Evolutionary conservation across 345 rosid species (phyloP), one percentile per base, ranked within the genome.

Genomic region (Citropsis articulata): DNA sequence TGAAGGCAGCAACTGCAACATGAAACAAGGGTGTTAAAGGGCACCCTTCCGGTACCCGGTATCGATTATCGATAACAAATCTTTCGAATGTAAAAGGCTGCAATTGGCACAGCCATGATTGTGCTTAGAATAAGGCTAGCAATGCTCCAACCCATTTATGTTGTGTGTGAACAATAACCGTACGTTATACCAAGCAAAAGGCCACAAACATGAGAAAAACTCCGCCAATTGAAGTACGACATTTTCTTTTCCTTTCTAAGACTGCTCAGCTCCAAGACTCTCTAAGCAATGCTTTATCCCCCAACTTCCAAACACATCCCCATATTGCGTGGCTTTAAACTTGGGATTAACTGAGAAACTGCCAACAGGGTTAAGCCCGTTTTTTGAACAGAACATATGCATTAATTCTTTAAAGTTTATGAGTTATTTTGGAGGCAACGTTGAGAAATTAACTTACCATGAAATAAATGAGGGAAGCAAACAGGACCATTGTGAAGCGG

Each of bases 151-250:
- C 79, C 72, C 45, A 81, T 71, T 79, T 59, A 42, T 83, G 87
- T 78, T 87, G 77, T 24, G 86, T 63, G 57, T 84, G 82, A 67
- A 85, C 88, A 6, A 85, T 78, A 22, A 83, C 68, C 0, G 86
- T 35, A 35, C 36, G 7, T 86, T n/a, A 85, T 87, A 1, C 90
- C 88, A 19, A 84, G 77, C 5, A 86, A 16, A 45, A 84, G 84
- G 8, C 93, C 90, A 53, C 77, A 79, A 45, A 84, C 71, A 27
- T 84, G 78, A 2, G 77, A 87, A 13, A 81, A 59, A 83, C 82
- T 84, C 90, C 93, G 87, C 85, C 83, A 84, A 74, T 86, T 88
- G 89, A 88, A 88, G 86, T 38, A 88, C 3, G 89, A 85, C 88
- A 85, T 85, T 77, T 88, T 88, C 82, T 67, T 64, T 79, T 84